phyloP scores from a whole-genome alignment of 257 asterid genomes.

The Capsicum chinense region DNA sequence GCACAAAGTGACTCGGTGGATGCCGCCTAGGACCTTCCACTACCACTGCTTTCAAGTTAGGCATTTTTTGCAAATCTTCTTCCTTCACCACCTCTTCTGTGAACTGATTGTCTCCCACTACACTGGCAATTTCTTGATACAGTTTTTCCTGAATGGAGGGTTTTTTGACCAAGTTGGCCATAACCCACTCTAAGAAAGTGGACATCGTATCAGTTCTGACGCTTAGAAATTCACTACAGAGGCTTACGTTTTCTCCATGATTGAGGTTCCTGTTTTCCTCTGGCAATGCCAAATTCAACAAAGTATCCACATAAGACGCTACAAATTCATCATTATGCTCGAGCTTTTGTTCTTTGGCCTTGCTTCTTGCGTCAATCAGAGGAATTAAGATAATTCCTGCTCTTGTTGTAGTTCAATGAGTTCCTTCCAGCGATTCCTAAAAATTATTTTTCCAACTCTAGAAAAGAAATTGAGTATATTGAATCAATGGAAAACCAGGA shows the following conservation, averaged over 20 bases:
- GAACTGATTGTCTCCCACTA: no score
- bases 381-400: background rate
- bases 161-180: no score
- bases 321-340: background rate
- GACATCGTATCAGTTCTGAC: background rate
- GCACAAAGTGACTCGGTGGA: no score
- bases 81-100: no score
- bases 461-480: background rate
- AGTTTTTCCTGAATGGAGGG: no score
- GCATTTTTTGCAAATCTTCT: no score
- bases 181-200: background rate
- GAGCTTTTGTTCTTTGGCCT: background rate
- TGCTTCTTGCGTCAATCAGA: background rate
- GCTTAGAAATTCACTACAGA: background rate
- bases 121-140: no score
- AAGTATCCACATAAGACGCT: background rate
- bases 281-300: background rate
- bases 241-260: background rate
- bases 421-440: conserved; percentile 8
- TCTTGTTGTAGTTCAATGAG: background rate
- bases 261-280: background rate
- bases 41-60: no score
- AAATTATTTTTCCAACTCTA: background rate
- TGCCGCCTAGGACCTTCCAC: no score
- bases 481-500: background rate